Evolutionary conservation across 106 monocot genomes (phyloP).

Genomic region (Agapanthus africanus): DNA sequence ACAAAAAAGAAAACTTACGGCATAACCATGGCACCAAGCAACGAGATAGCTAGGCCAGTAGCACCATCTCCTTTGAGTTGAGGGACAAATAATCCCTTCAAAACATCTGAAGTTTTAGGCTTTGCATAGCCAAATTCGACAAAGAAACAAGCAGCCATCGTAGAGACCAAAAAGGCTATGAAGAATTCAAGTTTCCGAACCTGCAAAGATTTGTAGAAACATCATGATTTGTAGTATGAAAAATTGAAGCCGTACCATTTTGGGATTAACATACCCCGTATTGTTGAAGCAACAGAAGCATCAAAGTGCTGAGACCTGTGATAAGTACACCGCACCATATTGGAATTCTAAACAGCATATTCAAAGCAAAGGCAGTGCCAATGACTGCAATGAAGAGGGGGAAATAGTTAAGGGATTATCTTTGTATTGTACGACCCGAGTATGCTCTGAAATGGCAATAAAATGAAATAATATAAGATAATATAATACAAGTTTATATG

Average conservation of each 20-base stretch:
- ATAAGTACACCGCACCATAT: conserved; percentile 94
- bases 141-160: conserved; percentile 80
- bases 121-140: conserved; percentile 78
- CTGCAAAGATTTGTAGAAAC: conserved; percentile 29
- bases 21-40: conserved; percentile 99
- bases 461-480: conserved; percentile 3
- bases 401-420: background rate
- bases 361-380: conserved; percentile 94
- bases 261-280: conserved; percentile 91
- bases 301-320: conserved; percentile 78
- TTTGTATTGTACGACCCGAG: no score
- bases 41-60: conserved; percentile 86
- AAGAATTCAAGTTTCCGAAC: conserved; percentile 85
- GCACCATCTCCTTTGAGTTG: conserved; percentile 93
- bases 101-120: conserved; percentile 59
- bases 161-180: conserved; percentile 69
- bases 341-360: conserved; percentile 81
- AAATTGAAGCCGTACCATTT: no score
- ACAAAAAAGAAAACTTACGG: conserved; percentile 53
- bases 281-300: conserved; percentile 81
- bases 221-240: background rate
- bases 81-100: conserved; percentile 82
- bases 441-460: no score
- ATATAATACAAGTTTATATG: background rate
- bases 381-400: conserved; percentile 52